Percentiles rank a stretch among this genome's conserved stretches.
These are phyloP conservation scores for Hamamelis virginiana DNA, from an alignment of 164 flowering plant species.

Conservation along the genomic window DNA sequence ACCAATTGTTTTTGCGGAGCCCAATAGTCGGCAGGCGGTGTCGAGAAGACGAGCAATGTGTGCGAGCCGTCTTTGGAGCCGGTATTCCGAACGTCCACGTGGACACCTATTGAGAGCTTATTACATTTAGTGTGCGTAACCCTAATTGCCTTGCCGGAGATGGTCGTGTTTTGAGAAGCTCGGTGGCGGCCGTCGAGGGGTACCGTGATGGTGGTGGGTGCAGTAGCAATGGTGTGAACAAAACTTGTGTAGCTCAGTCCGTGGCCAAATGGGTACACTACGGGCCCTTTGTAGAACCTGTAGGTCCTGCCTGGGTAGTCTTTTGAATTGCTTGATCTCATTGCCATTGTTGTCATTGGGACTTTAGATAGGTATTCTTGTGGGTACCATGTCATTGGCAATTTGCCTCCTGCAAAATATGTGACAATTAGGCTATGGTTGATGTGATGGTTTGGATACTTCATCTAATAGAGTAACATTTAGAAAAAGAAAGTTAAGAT, in stretches of 20 bases:
- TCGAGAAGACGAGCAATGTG: conserved; percentile 62
- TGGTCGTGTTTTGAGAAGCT: conserved; percentile 20
- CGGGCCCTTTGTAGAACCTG: conserved; percentile 82
- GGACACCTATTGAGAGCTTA: conserved; percentile 38
- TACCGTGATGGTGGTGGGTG: conserved; percentile 49
- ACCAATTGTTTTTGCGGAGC: conserved; percentile 71
- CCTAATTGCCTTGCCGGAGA: conserved; percentile 39
- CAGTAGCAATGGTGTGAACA: conserved; percentile 43
- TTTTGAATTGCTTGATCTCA: conserved; percentile 51
- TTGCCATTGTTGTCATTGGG: conserved; percentile 87
- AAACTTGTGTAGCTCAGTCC: conserved; percentile 79
- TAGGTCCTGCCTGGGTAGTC: conserved; percentile 93
- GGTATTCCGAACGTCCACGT: conserved; percentile 58
- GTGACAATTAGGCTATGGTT: too few species aligned
- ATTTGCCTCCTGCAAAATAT: conserved; percentile 58
- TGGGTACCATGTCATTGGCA: conserved; percentile 96
- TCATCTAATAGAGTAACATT: too few species aligned
- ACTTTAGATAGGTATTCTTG: conserved; percentile 56
- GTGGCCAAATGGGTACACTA: conserved; percentile 85
- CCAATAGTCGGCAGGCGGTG: conserved; percentile 66
- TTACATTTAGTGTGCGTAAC: conserved; percentile 73
- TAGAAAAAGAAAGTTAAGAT: neutral
- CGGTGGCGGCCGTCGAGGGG: conserved; percentile 49
- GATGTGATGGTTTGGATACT: too few species aligned
- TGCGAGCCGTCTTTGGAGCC: conserved; percentile 72